Evolutionary conservation across 106 monocot genomes (phyloP).

Genomic region (Dendrobium huoshanense): DNA sequence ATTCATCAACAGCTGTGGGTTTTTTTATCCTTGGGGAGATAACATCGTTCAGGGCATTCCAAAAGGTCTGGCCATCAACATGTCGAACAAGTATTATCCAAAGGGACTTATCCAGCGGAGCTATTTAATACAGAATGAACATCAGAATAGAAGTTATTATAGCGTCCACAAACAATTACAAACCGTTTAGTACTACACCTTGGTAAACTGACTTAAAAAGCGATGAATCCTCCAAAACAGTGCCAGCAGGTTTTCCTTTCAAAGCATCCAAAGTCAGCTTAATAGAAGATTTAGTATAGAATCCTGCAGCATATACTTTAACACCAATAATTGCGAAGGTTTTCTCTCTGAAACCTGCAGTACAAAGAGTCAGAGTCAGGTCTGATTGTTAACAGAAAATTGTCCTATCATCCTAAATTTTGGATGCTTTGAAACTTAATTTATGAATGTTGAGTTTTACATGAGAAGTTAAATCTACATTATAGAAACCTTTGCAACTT

Average conservation of each 20-base stretch:
- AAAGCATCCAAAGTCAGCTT: conserved; percentile 23
- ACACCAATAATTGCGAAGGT: conserved; percentile 80
- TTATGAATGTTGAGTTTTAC: no score
- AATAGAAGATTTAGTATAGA: conserved; percentile 34
- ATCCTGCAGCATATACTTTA: conserved; percentile 77
- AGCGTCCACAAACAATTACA: not conserved
- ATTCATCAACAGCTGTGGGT: conserved; percentile 35
- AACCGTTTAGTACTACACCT: conserved; percentile 14
- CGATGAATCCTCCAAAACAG: conserved; percentile 37
- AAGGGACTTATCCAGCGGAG: conserved; percentile 50
- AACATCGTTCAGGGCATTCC: conserved; percentile 77
- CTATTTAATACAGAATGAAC: conserved; percentile 21
- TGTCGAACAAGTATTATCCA: conserved; percentile 62
- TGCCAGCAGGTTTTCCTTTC: conserved; percentile 36
- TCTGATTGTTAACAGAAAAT: no score
- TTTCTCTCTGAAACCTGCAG: conserved; percentile 76
- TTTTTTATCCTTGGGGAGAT: conserved; percentile 58
- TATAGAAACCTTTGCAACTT: no score
- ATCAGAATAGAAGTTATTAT: not conserved
- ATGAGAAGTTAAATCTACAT: no score
- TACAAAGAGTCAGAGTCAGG: no score
- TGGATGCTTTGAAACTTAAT: no score
- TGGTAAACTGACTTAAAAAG: conserved; percentile 43
- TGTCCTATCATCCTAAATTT: no score
- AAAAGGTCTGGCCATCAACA: conserved; percentile 80